Base-by-base conservation (phyloP, 805 yeast species). In the Lachancea lanzarotensis region DNA sequence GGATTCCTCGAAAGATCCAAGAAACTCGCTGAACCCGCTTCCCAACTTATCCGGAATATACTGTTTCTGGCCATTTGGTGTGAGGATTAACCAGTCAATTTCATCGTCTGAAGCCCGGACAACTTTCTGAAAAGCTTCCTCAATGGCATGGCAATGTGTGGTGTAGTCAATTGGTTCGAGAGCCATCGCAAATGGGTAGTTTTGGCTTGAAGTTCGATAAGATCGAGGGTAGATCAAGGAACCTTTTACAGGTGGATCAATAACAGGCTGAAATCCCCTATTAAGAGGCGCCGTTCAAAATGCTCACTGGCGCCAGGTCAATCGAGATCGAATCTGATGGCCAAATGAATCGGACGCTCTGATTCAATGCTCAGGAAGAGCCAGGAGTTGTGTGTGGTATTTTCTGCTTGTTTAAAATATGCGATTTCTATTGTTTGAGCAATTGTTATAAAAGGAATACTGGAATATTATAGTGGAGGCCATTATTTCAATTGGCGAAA, bases 1-100 rank as follows among this genome's bases (percentile, higher is more conserved):
- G 2, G 95, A 84, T 53, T 91, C 97, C 54, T 81, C 83, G 62
- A 93, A 91, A 50, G 84, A 78, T 31, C 77, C 80, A 33, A 86
- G 79, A 59, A 93, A 88, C 45, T 87, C 96, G 35, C 72, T 72
- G 55, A 93, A 79, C 45, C 76, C 81, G 39, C 72, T 65, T 38
- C 91, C 93, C 4, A 77, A 62, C 52, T 65, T 60, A 52, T 67
- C 55, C 51, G 75, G 71, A 47, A 63, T 52, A 60, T 72, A 67
- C 49, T 70, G 68, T 46, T 65, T 68, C 32, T 72, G 65, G 39
- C 74, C 74, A 53, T 80, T 81, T 31, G 93, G 91, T 10, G 90
- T 81, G 63, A 83, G 85, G 33, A 93, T 81, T 25, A 84, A 85
- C 80, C 93, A 93, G 10, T 82, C 72, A 41, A 76, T 70, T 35